Evolutionary conservation across 1,284 basidiomycete genomes (phyloP).

Genomic region (Tilletiopsis washingtonensis): DNA sequence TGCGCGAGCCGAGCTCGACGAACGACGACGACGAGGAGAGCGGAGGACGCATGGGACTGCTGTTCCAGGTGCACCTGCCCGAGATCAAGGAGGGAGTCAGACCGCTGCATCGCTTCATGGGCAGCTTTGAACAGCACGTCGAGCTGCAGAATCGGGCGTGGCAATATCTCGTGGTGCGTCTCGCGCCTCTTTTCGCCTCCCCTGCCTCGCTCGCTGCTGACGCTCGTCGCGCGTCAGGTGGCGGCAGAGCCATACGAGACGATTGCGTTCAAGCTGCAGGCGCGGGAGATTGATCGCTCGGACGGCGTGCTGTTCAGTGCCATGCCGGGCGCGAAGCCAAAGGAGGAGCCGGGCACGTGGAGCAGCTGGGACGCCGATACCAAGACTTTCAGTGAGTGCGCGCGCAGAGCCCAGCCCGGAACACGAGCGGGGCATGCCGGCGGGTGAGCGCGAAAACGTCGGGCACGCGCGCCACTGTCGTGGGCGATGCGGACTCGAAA

Average conservation of each 20-base stretch:
- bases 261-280: conserved; percentile 93
- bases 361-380: conserved; percentile 35
- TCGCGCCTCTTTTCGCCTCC: background rate
- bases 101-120: conserved; percentile 91
- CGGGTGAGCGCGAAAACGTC: too few relatives aligned
- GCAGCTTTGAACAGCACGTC: conserved; percentile 92
- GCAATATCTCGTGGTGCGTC: conserved; percentile 87
- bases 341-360: conserved; percentile 38
- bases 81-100: conserved; percentile 73
- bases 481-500: too few relatives aligned
- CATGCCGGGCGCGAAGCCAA: conserved; percentile 17
- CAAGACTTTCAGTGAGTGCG: conserved; percentile 40
- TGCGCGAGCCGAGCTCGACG: conserved; percentile 55
- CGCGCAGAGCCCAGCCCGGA: too few relatives aligned
- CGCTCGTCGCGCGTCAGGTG: conserved; percentile 56
- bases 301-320: conserved; percentile 22
- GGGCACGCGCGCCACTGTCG: too few relatives aligned
- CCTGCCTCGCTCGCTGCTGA: background rate
- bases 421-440: too few relatives aligned
- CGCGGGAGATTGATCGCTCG: conserved; percentile 78
- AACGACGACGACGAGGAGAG: conserved; percentile 5
- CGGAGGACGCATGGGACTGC: conserved; percentile 63
- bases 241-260: conserved; percentile 99
- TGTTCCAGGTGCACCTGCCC: conserved; percentile 92
- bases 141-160: conserved; percentile 91